Evolutionary conservation across 805 yeast genomes (phyloP).

Genomic region (Suhomyces canberraensis): DNA sequence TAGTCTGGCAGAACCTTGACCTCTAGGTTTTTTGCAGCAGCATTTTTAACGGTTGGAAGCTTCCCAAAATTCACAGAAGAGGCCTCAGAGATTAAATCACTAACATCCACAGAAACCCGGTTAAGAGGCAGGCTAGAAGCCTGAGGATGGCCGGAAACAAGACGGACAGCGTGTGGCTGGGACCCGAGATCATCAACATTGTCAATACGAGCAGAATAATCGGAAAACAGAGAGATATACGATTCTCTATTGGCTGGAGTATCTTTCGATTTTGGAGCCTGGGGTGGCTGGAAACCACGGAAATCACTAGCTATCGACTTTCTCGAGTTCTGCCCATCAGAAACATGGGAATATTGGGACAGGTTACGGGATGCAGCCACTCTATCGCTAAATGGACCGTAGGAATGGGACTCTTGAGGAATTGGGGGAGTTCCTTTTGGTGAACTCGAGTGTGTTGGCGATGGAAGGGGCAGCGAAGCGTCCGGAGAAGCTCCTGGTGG

Average conservation of each 20-base stretch:
- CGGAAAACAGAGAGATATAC: constrained; percentile 14
- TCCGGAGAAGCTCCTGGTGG: neutral
- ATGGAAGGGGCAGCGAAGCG: neutral
- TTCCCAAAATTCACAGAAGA: constrained; percentile 17
- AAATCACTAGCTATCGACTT: constrained; percentile 2
- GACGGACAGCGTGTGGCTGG: constrained; percentile 5
- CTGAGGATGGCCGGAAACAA: neutral
- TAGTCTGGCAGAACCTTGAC: constrained; percentile 22
- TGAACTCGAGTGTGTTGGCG: neutral
- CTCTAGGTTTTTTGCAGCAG: constrained; percentile 4
- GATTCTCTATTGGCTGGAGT: constrained; percentile 10
- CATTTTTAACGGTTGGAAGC: constrained; percentile 17
- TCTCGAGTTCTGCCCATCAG: neutral
- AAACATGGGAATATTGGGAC: neutral
- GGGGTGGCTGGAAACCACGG: constrained; percentile 10
- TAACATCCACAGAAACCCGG: constrained; percentile 2
- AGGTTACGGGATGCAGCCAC: neutral
- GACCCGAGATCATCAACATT: constrained; percentile 18
- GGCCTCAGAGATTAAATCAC: constrained; percentile 10
- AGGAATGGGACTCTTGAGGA: neutral
- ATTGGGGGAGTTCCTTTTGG: neutral
- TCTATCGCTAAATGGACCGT: neutral
- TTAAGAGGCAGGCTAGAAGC: neutral
- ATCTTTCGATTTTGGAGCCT: constrained; percentile 4
- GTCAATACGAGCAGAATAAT: constrained; percentile 20